Evolutionary conservation across 768 basidiomycete genomes (phyloP).

Genomic region (Serendipita sp.): DNA sequence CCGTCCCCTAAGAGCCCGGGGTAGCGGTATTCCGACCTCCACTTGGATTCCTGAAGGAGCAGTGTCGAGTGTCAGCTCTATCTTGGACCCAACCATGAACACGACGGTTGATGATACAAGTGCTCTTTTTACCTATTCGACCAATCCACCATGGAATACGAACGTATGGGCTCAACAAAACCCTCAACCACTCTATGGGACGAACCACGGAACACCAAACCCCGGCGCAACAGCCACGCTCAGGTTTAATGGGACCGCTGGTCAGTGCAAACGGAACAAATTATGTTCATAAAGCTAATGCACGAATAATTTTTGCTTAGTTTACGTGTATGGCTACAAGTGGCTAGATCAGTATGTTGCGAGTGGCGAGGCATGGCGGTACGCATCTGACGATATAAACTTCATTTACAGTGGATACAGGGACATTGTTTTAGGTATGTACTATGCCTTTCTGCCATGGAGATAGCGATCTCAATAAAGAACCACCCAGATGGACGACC

Average conservation of each 20-base stretch:
- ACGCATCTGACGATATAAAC: background rate
- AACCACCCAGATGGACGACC: background rate
- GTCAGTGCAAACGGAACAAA: background rate
- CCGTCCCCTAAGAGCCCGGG: too few relatives aligned
- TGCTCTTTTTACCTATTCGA: background rate
- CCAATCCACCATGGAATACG: background rate
- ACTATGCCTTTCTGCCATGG: background rate
- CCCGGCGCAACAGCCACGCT: background rate
- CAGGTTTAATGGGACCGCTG: background rate
- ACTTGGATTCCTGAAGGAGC: too few relatives aligned
- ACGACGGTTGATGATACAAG: background rate
- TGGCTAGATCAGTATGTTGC: background rate
- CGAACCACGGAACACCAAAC: background rate
- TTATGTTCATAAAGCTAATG: background rate
- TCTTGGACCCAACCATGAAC: conserved; percentile 1
- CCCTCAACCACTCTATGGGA: background rate
- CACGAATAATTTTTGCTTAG: background rate
- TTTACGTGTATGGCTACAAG: background rate
- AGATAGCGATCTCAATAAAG: background rate
- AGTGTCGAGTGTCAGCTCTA: too few relatives aligned
- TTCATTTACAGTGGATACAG: background rate
- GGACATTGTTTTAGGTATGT: background rate
- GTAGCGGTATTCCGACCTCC: too few relatives aligned
- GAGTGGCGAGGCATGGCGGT: background rate
- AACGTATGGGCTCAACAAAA: conserved; percentile 2